These are phyloP conservation scores for Rosa chinensis DNA, from an alignment of 306 rosid genomes.

Conservation along the genomic window DNA sequence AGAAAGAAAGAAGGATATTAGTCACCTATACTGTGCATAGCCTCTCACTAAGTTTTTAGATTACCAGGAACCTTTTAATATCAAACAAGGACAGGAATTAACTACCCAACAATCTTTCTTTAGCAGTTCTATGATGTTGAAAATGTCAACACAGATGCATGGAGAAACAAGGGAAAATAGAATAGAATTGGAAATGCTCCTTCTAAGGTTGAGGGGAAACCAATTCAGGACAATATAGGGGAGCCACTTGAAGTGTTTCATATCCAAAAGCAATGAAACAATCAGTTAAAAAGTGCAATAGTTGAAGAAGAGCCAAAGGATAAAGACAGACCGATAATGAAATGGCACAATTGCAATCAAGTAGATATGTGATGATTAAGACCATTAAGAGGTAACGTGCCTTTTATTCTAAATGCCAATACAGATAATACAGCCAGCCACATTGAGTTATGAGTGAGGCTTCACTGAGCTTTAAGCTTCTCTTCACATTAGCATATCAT, in stretches of 20 bases:
- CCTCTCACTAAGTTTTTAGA: not conserved
- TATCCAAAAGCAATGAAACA: not conserved
- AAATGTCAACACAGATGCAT: not conserved
- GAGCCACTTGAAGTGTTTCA: not conserved
- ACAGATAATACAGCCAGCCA: not conserved
- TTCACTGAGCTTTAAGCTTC: not conserved
- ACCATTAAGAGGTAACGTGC: not conserved
- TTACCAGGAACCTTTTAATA: not conserved
- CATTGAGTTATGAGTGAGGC: not conserved
- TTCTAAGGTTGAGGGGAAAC: not conserved
- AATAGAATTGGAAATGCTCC: not conserved
- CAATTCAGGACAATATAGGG: not conserved
- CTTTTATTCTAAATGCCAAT: not conserved
- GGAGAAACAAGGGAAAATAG: not conserved
- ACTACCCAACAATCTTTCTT: not conserved
- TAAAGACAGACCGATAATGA: not conserved
- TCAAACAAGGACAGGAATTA: not conserved
- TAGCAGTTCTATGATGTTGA: not conserved
- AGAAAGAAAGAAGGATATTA: not conserved
- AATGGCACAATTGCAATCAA: not conserved
- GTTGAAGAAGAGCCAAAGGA: too few relatives aligned
- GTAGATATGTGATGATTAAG: not conserved
- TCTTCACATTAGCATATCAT: not conserved
- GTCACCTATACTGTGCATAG: not conserved
- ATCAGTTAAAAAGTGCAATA: not conserved